Evolutionary conservation across 2,329 filamentous ascomycete genomes (phyloP), one percentile per base, ranked within the genome.

Genomic region (Pseudocercospora vitis): DNA sequence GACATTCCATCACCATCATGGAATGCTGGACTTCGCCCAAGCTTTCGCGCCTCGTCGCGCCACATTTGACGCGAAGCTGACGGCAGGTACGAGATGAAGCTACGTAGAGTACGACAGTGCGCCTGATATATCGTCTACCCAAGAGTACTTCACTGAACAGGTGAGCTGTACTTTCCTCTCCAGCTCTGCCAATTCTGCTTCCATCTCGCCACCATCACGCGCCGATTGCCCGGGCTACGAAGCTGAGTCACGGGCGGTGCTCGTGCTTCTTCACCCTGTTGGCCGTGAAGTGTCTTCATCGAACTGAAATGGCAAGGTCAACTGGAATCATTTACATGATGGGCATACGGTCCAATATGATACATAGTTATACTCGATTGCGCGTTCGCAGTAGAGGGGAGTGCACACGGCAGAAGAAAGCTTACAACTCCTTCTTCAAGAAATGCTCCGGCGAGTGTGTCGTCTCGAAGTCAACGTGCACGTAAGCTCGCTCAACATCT

Each of bases 401-500:
- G 1, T 21, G 37, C 19, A 29, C 28, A n/a, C n/a, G 16, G 12
- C 24, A 45, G 21, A 28, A 31, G 26, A 29, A 45, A 28, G 28
- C 49, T 59, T 69, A 84, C 42, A 85, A 65, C 62, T 85, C 82
- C 73, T 86, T 86, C 70, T 86, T 86, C 69, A 83, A 70, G 59
- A 81, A 85, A 69, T 86, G 91, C 76, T 96, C 91, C 0, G 92
- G 92, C 71, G 94, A 91, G 72, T 97, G 94, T 14, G 87, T 91
- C 3, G 91, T 96, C 76, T 97, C 94, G 65, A 95, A 97, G 71
- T 99, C 94, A 14, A 96, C 91, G 71, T 99, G 94, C 16, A 97
- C 94, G 69, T 96, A 97, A 0, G 91, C 91, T 55, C 94, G 78
- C 79, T 97, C 94, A 7, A 97, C 86, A 68, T 96, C 87, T 0